Conservation (phyloP, 2,329 filamentous ascomycete genomes). For the Verticillium nubilum region DNA sequence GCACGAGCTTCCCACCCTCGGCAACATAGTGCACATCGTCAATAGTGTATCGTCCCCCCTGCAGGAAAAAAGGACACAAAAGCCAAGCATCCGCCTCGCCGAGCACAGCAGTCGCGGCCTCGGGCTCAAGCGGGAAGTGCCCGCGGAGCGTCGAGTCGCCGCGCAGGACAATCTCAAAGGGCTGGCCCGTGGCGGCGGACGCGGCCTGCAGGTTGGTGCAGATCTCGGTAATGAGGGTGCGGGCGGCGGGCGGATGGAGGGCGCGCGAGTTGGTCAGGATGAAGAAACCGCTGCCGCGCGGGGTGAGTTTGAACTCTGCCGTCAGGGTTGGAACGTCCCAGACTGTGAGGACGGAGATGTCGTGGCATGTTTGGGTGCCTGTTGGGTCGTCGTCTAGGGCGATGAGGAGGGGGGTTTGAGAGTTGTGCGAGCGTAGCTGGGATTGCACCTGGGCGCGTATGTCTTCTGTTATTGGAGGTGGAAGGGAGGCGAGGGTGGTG, state of each 20-base stretch:
- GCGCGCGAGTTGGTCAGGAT: slow-evolving; percentile 55
- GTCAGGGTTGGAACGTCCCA: slow-evolving; percentile 41
- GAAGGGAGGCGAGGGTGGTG: not conserved
- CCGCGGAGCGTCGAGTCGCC: slow-evolving; percentile 51
- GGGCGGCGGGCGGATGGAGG: slow-evolving; percentile 40
- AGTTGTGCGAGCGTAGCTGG: not conserved
- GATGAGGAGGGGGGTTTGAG: slow-evolving; percentile 25
- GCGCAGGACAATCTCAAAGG: slow-evolving; percentile 49
- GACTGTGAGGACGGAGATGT: slow-evolving; percentile 47
- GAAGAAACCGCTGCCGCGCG: slow-evolving; percentile 41
- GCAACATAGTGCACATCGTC: slow-evolving; percentile 52
- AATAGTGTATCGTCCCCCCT: slow-evolving; percentile 52
- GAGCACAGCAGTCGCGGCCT: slow-evolving; percentile 42
- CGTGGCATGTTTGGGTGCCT: slow-evolving; percentile 53
- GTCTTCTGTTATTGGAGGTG: not conserved
- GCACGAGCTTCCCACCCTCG: slow-evolving; percentile 34
- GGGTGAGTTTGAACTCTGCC: slow-evolving; percentile 33
- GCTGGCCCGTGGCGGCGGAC: slow-evolving; percentile 25
- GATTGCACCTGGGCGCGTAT: slow-evolving; percentile 1
- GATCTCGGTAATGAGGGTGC: slow-evolving; percentile 41
- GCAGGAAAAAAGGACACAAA: slow-evolving; percentile 52
- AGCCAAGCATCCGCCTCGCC: slow-evolving; percentile 46
- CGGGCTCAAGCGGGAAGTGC: slow-evolving; percentile 49
- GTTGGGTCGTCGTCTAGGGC: slow-evolving; percentile 51
- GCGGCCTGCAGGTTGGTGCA: slow-evolving; percentile 41